These are phyloP conservation scores for Corymbia calophylla DNA, from an alignment of 441 rosid species.

Conservation along the genomic window DNA sequence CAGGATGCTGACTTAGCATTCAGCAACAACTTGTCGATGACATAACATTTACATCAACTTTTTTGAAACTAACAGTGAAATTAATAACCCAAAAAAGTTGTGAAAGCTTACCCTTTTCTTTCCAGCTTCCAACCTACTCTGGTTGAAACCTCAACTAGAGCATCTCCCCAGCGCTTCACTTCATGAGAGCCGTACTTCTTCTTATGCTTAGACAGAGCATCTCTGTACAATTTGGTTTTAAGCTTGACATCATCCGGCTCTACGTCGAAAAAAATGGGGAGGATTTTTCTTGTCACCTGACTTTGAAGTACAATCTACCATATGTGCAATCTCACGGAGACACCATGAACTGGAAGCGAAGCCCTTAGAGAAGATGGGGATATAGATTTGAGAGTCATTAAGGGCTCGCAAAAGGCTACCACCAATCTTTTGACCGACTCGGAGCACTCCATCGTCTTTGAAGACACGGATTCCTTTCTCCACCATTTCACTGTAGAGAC, in stretches of 20 bases:
- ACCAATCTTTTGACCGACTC: not conserved
- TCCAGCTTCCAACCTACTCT: not conserved
- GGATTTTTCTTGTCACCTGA: not conserved
- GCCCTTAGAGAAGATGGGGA: not conserved
- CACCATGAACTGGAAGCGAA: not conserved
- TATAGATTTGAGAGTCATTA: not conserved
- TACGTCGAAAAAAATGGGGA: not conserved
- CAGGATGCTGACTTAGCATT: not conserved
- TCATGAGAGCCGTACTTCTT: not conserved
- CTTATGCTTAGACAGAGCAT: not conserved
- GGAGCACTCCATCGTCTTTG: fast-evolving
- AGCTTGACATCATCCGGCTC: not conserved
- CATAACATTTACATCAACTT: not conserved
- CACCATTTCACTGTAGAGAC: no score
- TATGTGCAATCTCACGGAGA: not conserved
- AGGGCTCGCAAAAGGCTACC: not conserved
- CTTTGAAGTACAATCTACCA: not conserved
- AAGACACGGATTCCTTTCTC: no score
- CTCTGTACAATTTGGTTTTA: not conserved
- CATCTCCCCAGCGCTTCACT: not conserved
- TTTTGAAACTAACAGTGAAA: not conserved
- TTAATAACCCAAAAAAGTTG: not conserved
- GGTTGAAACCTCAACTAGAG: not conserved
- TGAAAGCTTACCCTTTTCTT: not conserved
- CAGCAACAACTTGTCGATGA: not conserved